Conservation (phyloP, 148 eudicot species). For the Arbutus unedo region DNA sequence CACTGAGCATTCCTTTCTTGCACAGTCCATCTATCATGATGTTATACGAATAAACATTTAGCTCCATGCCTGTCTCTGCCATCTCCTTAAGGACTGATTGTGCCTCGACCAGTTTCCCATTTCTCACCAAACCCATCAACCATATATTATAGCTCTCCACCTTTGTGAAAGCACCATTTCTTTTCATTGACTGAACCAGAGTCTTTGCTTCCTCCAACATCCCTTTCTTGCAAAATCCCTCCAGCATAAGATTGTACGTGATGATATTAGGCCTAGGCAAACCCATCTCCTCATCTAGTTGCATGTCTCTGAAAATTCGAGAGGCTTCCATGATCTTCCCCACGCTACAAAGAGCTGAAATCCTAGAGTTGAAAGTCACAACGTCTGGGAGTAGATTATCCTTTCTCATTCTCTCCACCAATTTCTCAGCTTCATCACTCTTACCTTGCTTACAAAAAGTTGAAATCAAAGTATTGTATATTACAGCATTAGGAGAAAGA, state of each 20-base stretch:
- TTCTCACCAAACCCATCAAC: conserved; percentile 68
- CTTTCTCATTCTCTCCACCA: conserved; percentile 77
- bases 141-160: conserved; percentile 74
- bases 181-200: conserved; percentile 66
- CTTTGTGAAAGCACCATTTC: conserved; percentile 31
- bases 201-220: conserved; percentile 82
- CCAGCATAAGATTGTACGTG: conserved; percentile 70
- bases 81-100: conserved; percentile 58
- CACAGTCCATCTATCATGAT: conserved; percentile 72
- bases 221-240: conserved; percentile 69
- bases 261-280: conserved; percentile 65
- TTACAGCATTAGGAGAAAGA: conserved; percentile 47
- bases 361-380: conserved; percentile 89
- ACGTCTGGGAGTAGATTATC: conserved; percentile 72
- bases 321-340: conserved; percentile 89
- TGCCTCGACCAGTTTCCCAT: conserved; percentile 64
- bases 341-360: conserved; percentile 63
- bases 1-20: conserved; percentile 66
- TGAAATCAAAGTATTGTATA: conserved; percentile 79
- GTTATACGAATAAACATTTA: conserved; percentile 60
- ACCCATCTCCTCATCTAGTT: conserved; percentile 60
- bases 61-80: conserved; percentile 43
- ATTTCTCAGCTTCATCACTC: conserved; percentile 68
- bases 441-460: conserved; percentile 71
- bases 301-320: conserved; percentile 92